Percentiles rank a stretch among this genome's conserved stretches.
Evolutionary conservation across 2,329 filamentous ascomycete species (phyloP).

Genomic region (Trichoderma koningii): DNA sequence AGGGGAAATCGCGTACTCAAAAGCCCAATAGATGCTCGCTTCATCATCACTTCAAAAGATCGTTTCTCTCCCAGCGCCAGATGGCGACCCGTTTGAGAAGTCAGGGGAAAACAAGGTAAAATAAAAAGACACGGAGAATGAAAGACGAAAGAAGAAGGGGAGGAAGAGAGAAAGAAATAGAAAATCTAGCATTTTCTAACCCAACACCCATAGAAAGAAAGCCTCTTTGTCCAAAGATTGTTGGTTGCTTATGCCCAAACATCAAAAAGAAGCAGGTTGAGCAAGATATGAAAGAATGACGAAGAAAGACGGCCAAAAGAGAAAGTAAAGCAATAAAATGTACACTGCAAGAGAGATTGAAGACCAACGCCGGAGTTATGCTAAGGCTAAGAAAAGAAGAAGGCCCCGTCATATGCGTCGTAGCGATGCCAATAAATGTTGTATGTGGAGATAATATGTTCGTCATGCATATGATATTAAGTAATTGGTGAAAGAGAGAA

Average conservation of each 20-base stretch:
- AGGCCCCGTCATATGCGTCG: conserved; percentile 26
- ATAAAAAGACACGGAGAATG: not conserved
- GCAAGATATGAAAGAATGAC: not conserved
- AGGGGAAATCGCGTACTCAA: not conserved
- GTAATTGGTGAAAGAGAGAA: not conserved
- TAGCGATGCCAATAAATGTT: conserved; percentile 24
- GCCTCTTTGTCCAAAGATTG: not conserved
- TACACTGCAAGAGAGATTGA: conserved; percentile 3
- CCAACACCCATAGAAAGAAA: not conserved
- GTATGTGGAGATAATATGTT: conserved; percentile 2
- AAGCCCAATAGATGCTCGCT: not conserved
- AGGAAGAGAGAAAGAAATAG: not conserved
- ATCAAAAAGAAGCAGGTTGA: not conserved
- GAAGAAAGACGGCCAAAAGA: not conserved
- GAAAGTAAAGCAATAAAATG: not conserved
- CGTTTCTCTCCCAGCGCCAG: conserved; percentile 5
- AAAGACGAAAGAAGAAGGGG: not conserved
- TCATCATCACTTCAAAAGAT: conserved; percentile 6
- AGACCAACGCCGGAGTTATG: conserved; percentile 28
- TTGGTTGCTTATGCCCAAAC: not conserved
- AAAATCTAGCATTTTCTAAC: conserved; percentile 4
- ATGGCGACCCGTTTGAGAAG: too few relatives aligned
- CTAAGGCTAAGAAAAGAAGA: conserved; percentile 13
- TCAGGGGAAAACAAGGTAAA: not conserved
- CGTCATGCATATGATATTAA: conserved; percentile 20